Conservation (phyloP, 148 eudicot species). For the Simmondsia chinensis region DNA sequence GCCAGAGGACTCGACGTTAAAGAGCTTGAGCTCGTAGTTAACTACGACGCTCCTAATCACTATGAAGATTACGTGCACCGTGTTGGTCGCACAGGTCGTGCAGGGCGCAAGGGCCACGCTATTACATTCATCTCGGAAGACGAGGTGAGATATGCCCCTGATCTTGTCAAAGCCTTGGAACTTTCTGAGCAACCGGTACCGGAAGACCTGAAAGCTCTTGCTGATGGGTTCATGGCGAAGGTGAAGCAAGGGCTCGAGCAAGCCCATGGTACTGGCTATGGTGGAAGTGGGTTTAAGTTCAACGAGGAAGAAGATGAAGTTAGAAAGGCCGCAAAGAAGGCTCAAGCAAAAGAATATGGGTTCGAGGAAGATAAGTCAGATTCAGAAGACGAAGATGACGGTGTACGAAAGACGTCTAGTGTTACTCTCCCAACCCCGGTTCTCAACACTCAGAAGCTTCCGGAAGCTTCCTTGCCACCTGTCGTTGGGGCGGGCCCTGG, state of each 20-base stretch:
- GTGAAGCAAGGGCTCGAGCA: conserved; percentile 77
- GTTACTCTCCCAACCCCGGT: conserved; percentile 10
- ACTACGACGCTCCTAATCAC: conserved; percentile 73
- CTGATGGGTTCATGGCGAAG: conserved; percentile 70
- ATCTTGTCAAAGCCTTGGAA: conserved; percentile 65
- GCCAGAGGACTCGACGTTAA: conserved; percentile 85
- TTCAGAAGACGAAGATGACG: conserved; percentile 77
- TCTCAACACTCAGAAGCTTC: conserved; percentile 20
- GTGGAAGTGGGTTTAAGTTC: conserved; percentile 81
- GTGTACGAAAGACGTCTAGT: conserved; percentile 43
- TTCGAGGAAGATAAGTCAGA: conserved; percentile 80
- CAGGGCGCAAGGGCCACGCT: conserved; percentile 72
- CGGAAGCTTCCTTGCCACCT: conserved; percentile 27
- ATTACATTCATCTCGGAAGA: conserved; percentile 66
- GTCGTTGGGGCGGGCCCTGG: conserved; percentile 19
- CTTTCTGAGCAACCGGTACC: conserved; percentile 78
- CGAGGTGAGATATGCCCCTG: conserved; percentile 66
- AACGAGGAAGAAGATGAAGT: conserved; percentile 89
- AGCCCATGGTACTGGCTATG: conserved; percentile 72
- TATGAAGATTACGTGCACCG: conserved; percentile 87
- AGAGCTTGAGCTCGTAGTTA: conserved; percentile 71
- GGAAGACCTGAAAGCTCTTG: conserved; percentile 59
- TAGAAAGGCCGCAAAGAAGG: conserved; percentile 76
- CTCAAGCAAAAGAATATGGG: conserved; percentile 80
- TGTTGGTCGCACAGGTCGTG: conserved; percentile 80